phyloP scores from a whole-genome alignment of 1,284 basidiomycete species.

The Moniliella sp. region DNA sequence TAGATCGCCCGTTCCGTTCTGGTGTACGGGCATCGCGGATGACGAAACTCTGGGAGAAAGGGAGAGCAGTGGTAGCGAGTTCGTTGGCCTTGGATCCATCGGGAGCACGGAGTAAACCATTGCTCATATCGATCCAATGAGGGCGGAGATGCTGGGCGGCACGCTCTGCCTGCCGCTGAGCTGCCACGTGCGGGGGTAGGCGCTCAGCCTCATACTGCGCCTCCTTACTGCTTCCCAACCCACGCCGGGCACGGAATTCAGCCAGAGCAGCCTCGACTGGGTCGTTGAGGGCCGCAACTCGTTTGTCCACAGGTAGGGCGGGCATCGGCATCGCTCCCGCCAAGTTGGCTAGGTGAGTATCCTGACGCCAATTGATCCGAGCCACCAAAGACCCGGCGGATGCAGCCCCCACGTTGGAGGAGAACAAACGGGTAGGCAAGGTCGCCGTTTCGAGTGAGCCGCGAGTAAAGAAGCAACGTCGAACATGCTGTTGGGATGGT shows the following conservation, averaged over 20 bases:
- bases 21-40: no score
- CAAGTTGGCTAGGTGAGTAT: conserved; percentile 21
- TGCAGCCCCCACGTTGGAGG: conserved; percentile 5
- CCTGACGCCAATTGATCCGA: conserved; percentile 21
- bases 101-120: background rate
- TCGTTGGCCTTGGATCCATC: background rate
- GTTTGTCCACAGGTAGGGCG: no score
- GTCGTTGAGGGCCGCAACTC: no score
- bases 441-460: conserved; percentile 24
- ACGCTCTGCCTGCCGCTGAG: background rate
- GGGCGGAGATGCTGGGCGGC: background rate
- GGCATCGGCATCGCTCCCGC: conserved; percentile 20
- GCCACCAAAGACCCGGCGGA: conserved; percentile 9
- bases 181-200: background rate
- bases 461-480: conserved; percentile 15
- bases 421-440: conserved; percentile 6
- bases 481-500: conserved; percentile 9
- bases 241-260: conserved; percentile 14
- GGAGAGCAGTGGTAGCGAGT: no score
- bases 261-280: conserved; percentile 22
- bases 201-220: background rate
- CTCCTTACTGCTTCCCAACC: conserved; percentile 5
- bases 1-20: no score
- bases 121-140: conserved; percentile 1
- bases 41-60: no score